Evolutionary conservation across 2,329 filamentous ascomycete genomes (phyloP), one percentile per base, ranked within the genome.

Genomic region (Diplocarpon mali): DNA sequence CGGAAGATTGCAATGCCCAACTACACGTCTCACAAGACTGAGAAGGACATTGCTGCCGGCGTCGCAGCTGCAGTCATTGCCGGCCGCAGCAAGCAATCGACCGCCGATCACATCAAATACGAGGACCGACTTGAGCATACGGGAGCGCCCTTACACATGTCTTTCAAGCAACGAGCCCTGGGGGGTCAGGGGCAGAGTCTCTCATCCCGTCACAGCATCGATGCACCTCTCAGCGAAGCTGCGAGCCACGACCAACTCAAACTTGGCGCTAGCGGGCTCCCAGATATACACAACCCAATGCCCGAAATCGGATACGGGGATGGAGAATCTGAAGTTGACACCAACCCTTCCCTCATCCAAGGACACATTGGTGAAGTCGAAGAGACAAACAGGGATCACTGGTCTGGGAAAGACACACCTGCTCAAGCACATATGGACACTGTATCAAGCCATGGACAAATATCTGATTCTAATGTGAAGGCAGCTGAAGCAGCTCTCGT

Each of bases 261-360:
- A 54, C 69, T 93, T 70, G 74, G 73, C 34, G 76, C 82, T 35
- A 87, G 73, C 60, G 82, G 80, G 38, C 62, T 89, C 48, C 86
- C 86, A 3, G 73, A 81, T 52, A 65, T 75, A 30, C 66, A 80
- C 45, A 71, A 89, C 54, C 82, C 83, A 5, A 76, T 89, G 69
- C 85, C 83, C 0, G 87, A 89, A 58, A 79, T 85, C 57, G 86
- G 83, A 3, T 83, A 85, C 53, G 68, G 64, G 40, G 67, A 70
- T 46, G 69, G 73, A 10, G 73, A 77, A 31, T 64, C 66, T 16
- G 87, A 93, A 49, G 73, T 86, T 13, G 81, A 78, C 37, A 94
- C 88, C 14, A 93, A 93, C 59, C 87, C 87, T 2, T 95, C 89
- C 0, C 72, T 89, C 40, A 78, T 93, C 34, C 76, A 88, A 53